Base-by-base conservation (phyloP, 805 yeast genomes). In the Clavispora carvajalis region DNA sequence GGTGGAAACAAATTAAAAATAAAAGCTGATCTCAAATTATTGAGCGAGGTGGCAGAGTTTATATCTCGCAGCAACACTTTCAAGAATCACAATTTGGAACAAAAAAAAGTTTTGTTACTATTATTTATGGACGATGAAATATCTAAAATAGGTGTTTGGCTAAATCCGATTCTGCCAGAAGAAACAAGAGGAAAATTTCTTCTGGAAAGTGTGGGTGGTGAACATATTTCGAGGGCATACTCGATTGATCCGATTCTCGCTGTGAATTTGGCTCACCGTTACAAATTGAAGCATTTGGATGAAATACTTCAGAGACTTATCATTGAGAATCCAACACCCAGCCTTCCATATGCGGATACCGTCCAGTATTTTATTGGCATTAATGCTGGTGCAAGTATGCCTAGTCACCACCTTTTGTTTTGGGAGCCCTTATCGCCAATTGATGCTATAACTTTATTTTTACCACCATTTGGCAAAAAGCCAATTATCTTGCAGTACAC, bases 341-440 rank as follows among this genome's bases (percentile, higher is more conserved):
- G 86, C 0, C 61, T 77, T 15, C 59, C 60, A 25, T 73, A 74
- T 37, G 75, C 86, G 0, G 77, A 73, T 23, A 84, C 87, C 1
- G 74, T 85, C 17, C 71, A 72, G 45, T 79, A 73, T 53, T 71
- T 77, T 42, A 55, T 60, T 47, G 75, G 71, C 17, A 63, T 65
- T 29, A 59, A 64, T 44, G 65, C 61, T 3, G 65, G 64, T 3
- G 55, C 62, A 28, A 57, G 53, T 15, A 62, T 57, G 62, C 73
- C 74, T 11, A 50, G 59, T 11, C 60, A 69, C 42, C 67, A 67
- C 36, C 59, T 76, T 28, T 60, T 83, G 7, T 79, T 80, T 54
- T 90, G 95, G 95, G 71, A 73, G 16, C 79, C 88, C 0, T 76
- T 82, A 21, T 71, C 86, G 11, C 98, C 98, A 3, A 71, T 91